These are phyloP conservation scores for Boletus mariae DNA, from an alignment of 1,284 basidiomycete genomes.

Conservation along the genomic window DNA sequence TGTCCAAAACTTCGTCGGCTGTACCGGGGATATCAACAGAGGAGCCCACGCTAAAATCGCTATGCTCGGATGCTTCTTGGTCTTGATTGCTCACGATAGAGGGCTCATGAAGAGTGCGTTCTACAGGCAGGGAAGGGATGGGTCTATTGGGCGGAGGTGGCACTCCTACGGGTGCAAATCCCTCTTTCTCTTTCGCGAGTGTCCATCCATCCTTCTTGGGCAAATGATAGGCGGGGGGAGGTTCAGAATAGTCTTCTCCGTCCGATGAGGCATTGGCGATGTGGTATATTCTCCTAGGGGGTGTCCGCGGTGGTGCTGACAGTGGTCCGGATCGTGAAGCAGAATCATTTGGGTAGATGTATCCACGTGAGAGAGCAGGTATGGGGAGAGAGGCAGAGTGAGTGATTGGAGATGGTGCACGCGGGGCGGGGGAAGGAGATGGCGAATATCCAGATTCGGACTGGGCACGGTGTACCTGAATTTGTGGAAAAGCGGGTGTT, in stretches of 20 bases:
- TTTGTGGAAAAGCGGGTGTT: conserved; percentile 20
- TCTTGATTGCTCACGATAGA: conserved; percentile 7
- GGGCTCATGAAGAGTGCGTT: conserved; percentile 1
- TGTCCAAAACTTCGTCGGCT: conserved; percentile 28
- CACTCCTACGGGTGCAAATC: neutral
- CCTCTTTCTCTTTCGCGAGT: conserved; percentile 23
- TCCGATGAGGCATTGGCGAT: conserved; percentile 37
- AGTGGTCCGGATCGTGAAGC: conserved; percentile 5
- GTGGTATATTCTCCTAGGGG: conserved; percentile 36
- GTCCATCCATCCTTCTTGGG: conserved; percentile 10
- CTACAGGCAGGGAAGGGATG: conserved; percentile 18
- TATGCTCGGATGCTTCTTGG: neutral
- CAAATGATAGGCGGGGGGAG: conserved; percentile 45
- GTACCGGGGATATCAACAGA: conserved; percentile 21
- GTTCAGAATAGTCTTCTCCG: conserved; percentile 22
- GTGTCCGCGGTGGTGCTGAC: conserved; percentile 29
- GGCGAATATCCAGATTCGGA: conserved; percentile 21
- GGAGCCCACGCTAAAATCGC: neutral
- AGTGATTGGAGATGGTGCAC: conserved; percentile 24
- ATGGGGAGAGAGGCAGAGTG: conserved; percentile 26
- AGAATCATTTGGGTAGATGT: conserved; percentile 15
- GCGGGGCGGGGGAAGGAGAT: conserved; percentile 5
- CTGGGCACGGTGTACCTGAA: conserved; percentile 22
- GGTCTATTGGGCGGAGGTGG: conserved; percentile 16
- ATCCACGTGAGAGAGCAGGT: conserved; percentile 16